Base-by-base conservation (phyloP, 2,329 filamentous ascomycete species). In the Microascus cirrosus region DNA sequence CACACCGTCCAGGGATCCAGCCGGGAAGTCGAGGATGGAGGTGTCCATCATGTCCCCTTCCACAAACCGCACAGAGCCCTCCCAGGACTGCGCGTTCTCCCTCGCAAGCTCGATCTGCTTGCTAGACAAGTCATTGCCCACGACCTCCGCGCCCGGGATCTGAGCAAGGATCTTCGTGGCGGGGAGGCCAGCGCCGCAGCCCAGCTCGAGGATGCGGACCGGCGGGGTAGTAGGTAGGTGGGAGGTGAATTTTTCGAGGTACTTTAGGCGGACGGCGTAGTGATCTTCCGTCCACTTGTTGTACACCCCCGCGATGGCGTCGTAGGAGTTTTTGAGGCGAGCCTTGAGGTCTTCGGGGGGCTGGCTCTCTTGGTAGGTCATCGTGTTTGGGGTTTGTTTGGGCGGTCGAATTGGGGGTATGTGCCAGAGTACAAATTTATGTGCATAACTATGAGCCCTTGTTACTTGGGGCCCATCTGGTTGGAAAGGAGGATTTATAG, bases 1-100 rank as follows among this genome's bases (percentile, higher is more conserved):
- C 1, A 81, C 72, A 4, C 74, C 78, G 59, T 81, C 73, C 58
- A 83, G 71, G 0, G 69, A 68, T 0, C 52, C 65, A 0, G 61
- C 59, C 0, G 62, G 39, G 55, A 73, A 73, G 2, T 62, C 56
- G 5, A 75, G 67, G 1, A 60, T 59, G 60, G 65, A 68, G 71
- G 15, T 11, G 36, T 56, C 54, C 12, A 53, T 24, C 56, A 76
- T 75, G 65, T 76, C 74, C 54, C 70, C 68, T 56, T 70, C 62
- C 22, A 65, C 54, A 54, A 72, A 70, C 7, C 59, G 53, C 22
- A 65, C 60, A 54, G 56, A 42, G 2, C 45, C 53, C 22, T 67
- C 65, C 39, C 60, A 58, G 3, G 50, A n/a, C 20, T 11, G 20
- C 18, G 53, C 52, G 39, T 58, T 54, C 58, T 25, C 58, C 59